Base-by-base conservation (phyloP, 192 early-diverging fungal genomes). In the Podila minutissima region DNA sequence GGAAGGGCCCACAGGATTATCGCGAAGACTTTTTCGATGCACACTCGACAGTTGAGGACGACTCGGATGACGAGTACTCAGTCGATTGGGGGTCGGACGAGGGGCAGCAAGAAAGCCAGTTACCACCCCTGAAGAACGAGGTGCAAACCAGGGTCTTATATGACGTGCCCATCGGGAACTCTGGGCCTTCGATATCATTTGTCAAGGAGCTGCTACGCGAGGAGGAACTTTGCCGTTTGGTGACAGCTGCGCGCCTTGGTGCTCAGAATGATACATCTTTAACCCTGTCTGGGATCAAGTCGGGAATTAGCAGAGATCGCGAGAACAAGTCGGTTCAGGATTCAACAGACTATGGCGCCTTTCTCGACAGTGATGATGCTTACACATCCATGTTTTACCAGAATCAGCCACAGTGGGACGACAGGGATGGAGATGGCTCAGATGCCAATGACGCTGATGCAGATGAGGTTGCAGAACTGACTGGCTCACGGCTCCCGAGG, bases 141-240 rank as follows among this genome's bases (percentile, higher is more conserved):
- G 53, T 55, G n/a, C 24, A 22, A 0, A 24, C 20, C 24, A 26
- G 20, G 6, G 8, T 55, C 53, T 11, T 8, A 22, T n/a, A 24
- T n/a, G 24, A 17, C 53, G 6, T 55, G 9, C 24, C 53, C 24
- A 17, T 26, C n/a, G 11, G 17, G 8, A 51, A 20, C 3, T 62
- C 72, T 13, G 4, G 48, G 11, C 68, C 73, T 4, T 62, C 66
- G 50, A 41, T 60, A 1, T 68, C 61, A 5, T 74, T 68, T 41
- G 73, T 68, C 49, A 74, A 68, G 38, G 73, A 74, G 28, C 49
- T 74, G 5, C 17, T 74, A 46, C 17, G 73, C 24, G 73, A 68
- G 32, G 65, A 74, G 29, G 73, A 74, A n/a, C 28, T 68, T 2
- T 38, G 48, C 55, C 38, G 48, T 5, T 58, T 74, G 49, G 66